These are phyloP conservation scores for Tephrocybe sp. DNA, from an alignment of 768 basidiomycete genomes.

Conservation along the genomic window DNA sequence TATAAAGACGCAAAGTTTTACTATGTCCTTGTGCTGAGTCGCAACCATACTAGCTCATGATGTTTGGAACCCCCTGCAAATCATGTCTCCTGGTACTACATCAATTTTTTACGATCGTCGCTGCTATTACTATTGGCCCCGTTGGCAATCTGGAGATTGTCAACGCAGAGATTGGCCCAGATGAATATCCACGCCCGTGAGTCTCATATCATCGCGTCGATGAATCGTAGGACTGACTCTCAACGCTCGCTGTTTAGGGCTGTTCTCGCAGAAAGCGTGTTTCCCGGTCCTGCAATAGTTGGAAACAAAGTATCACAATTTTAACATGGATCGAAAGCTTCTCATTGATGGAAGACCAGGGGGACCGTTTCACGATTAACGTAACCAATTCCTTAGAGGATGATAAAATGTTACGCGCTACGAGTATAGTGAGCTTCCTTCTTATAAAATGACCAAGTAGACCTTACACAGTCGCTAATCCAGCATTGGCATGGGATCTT, in stretches of 20 bases:
- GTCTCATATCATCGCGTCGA: background rate
- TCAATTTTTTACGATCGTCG: too few relatives aligned
- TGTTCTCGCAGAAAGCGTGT: slow-evolving; percentile 1
- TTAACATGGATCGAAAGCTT: background rate
- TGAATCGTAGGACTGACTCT: too few relatives aligned
- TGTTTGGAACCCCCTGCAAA: too few relatives aligned
- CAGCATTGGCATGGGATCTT: slow-evolving; percentile 9
- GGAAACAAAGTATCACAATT: background rate
- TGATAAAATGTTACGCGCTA: background rate
- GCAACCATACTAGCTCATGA: too few relatives aligned
- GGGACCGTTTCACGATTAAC: slow-evolving; percentile 3
- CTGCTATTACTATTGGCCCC: too few relatives aligned
- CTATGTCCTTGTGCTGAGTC: too few relatives aligned
- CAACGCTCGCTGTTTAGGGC: background rate
- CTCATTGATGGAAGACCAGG: background rate
- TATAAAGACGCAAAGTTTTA: too few relatives aligned
- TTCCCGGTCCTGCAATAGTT: background rate
- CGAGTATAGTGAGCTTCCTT: background rate
- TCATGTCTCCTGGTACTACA: too few relatives aligned
- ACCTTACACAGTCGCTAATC: background rate
- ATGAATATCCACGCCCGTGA: background rate
- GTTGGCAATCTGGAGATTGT: background rate
- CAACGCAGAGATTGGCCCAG: background rate
- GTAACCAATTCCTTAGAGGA: slow-evolving; percentile 1
- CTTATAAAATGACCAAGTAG: background rate